Evolutionary conservation across 208 protist genomes (phyloP).

Genomic region (Blastocrithidia nonstop): DNA sequence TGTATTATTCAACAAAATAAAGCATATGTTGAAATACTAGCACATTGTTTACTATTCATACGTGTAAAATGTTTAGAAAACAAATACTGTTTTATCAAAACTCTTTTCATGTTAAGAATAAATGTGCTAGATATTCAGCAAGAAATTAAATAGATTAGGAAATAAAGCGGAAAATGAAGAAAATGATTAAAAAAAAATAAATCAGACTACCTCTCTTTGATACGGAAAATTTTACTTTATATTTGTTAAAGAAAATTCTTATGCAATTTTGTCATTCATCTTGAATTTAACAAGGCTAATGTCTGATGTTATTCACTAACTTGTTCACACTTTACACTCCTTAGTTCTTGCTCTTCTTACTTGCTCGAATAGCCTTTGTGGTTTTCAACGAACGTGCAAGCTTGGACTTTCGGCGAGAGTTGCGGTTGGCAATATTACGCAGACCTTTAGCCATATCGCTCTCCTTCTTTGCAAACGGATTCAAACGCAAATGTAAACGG

Average conservation of each 20-base stretch:
- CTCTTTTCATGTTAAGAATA: too few species aligned
- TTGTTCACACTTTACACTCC: not conserved
- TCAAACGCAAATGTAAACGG: constrained; percentile 59
- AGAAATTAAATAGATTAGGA: not conserved
- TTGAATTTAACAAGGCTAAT: not conserved
- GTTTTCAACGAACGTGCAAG: constrained; percentile 19
- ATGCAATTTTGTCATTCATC: not conserved
- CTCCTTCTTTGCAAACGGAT: constrained; percentile 59
- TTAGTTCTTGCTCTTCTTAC: constrained; percentile 13
- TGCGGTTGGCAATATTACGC: constrained; percentile 27
- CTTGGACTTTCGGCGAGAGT: constrained; percentile 31
- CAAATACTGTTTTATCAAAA: too few species aligned
- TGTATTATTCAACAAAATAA: not conserved
- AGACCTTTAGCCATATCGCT: constrained; percentile 26
- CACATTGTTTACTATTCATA: too few species aligned
- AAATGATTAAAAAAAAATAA: constrained; percentile 1
- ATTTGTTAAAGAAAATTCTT: too few species aligned
- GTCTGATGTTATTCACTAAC: too few species aligned
- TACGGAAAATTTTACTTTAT: too few species aligned
- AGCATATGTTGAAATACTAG: too few species aligned
- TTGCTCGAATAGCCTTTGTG: constrained; percentile 16
- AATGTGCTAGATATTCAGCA: too few species aligned
- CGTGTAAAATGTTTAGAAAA: too few species aligned
- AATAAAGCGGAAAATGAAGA: not conserved
- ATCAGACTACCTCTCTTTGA: not conserved